Evolutionary conservation across 164 flowering plant genomes (phyloP), one percentile per base, ranked within the genome.

Genomic region (Pachysandra terminalis): DNA sequence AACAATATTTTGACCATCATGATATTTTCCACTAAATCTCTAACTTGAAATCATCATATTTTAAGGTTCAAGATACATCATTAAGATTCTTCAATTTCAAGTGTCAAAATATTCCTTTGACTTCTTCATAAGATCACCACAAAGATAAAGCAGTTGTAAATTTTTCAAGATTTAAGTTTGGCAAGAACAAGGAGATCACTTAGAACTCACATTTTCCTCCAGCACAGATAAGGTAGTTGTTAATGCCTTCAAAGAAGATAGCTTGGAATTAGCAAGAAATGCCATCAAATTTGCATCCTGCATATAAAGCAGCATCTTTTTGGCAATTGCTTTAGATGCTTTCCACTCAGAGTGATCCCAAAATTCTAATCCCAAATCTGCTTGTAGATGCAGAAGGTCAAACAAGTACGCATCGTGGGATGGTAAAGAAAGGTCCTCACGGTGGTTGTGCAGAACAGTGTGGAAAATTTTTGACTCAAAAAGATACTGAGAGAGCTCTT

Each of bases 321-420:
- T 84, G 35, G 87, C 96, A 63, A 82, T 74, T 53, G 62, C 70
- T 71, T 86, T 87, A 55, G 85, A 87, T 59, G 79, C 76, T 78
- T 80, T 85, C 99, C 91, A 89, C 5, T 81, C 77, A 19, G 90
- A 80, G 76, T 81, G 78, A 76, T 83, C 87, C 99, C 99, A 95
- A 70, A 75, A 69, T 68, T 86, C 85, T 25, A 89, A 74, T 55
- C 93, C 90, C 68, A 92, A 58, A 77, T 89, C 89, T 40, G 67
- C 76, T 73, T 55, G 71, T 40, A 95, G 48, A 45, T 63, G 82
- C 25, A 2, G 67, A 22, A 73, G 63, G 59, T 95, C 90, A 81
- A 82, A 89, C 70, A 88, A 35, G 68, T 65, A 68, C 9, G 72
- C 73, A 73, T 66, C 70, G 37, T 75, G 78, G 49, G 65, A 60